These are phyloP conservation scores for Phtheirospermum japonicum DNA, from an alignment of 257 asterid species.

Conservation along the genomic window DNA sequence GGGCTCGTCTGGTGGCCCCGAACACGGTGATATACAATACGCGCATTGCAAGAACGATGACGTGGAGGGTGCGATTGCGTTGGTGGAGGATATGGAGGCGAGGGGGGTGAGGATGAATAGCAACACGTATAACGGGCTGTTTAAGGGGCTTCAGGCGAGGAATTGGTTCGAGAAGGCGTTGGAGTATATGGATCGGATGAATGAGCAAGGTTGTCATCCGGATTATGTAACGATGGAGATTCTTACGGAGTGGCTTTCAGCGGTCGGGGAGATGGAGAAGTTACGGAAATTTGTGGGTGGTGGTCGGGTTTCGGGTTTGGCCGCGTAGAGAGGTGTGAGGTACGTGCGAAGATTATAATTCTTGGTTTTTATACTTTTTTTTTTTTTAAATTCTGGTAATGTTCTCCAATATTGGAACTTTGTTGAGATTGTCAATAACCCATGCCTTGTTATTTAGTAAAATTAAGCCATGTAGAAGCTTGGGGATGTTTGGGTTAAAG, in stretches of 20 bases:
- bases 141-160: slow-evolving; percentile 64
- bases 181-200: slow-evolving; percentile 78
- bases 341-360: not conserved
- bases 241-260: slow-evolving; percentile 76
- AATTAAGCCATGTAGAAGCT: not conserved
- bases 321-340: slow-evolving; percentile 6
- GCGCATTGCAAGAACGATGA: slow-evolving; percentile 61
- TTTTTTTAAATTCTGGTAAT: too few species aligned
- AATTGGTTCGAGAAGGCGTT: slow-evolving; percentile 63
- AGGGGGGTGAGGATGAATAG: slow-evolving; percentile 59
- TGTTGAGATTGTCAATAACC: not conserved
- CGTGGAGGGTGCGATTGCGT: slow-evolving; percentile 55
- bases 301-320: slow-evolving; percentile 41
- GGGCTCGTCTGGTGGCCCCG: slow-evolving; percentile 49
- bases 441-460: not conserved
- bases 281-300: slow-evolving; percentile 53
- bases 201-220: slow-evolving; percentile 60
- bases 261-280: slow-evolving; percentile 59
- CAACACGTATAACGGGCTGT: slow-evolving; percentile 69
- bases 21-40: slow-evolving; percentile 65
- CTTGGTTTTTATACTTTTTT: not conserved
- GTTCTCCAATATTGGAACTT: not conserved
- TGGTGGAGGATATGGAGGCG: slow-evolving; percentile 69
- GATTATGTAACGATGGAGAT: slow-evolving; percentile 76
- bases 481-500: not conserved